Evolutionary conservation across 257 asterid genomes (phyloP).

Genomic region (Nicotiana undulata): DNA sequence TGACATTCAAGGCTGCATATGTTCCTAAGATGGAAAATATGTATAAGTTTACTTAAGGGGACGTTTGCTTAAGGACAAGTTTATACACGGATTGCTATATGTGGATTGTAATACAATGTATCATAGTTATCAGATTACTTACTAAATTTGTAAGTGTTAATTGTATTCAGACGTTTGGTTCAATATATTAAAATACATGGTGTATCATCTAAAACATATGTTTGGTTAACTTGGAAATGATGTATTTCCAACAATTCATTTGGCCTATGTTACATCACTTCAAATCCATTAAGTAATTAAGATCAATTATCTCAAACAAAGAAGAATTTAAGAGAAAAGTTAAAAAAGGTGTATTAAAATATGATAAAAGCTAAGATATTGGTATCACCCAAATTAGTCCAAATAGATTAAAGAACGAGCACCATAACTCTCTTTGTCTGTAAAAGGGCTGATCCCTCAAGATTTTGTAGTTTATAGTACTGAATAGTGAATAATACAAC

Average conservation of each 20-base stretch:
- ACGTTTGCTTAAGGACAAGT: neutral
- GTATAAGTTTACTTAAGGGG: neutral
- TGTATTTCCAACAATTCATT: neutral
- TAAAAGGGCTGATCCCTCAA: neutral
- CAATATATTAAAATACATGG: neutral
- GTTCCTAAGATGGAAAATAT: neutral
- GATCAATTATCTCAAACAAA: neutral
- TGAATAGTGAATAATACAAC: slow-evolving; percentile 5
- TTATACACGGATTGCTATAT: no score
- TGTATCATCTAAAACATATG: neutral
- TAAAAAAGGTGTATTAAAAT: neutral
- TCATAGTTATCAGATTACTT: neutral
- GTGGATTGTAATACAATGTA: neutral
- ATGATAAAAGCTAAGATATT: neutral
- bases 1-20: neutral
- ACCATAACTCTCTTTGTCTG: neutral
- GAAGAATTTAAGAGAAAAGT: neutral
- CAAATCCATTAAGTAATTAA: neutral
- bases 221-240: neutral
- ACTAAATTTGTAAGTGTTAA: neutral
- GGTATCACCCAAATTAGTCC: neutral
- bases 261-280: neutral
- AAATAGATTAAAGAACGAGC: neutral
- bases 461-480: neutral
- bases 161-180: neutral